Percentiles rank a stretch among this genome's conserved stretches.
Evolutionary conservation across 495 filamentous ascomycete species (phyloP).

Genomic region (Xylaria intraflava): DNA sequence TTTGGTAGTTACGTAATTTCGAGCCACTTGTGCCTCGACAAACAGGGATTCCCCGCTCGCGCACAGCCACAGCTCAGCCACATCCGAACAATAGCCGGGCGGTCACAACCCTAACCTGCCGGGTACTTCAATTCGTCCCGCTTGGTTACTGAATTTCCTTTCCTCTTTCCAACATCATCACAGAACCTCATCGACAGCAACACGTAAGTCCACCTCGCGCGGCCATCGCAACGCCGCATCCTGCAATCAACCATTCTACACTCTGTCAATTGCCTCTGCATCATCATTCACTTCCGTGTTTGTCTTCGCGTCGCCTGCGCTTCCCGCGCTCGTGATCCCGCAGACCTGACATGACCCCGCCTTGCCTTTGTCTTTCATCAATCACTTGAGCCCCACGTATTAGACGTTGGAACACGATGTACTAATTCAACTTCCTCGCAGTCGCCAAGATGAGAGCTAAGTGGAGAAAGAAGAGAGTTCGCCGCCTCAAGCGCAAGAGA

Average conservation of each 20-base stretch:
- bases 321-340: background rate
- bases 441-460: slow-evolving; percentile 89
- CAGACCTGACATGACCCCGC: background rate
- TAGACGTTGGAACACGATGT: background rate
- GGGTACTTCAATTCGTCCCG: slow-evolving; percentile 23
- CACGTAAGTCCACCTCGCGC: slow-evolving; percentile 1
- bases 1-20: background rate
- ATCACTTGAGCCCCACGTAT: background rate
- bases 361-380: background rate
- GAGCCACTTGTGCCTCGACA: slow-evolving; percentile 2
- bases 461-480: slow-evolving; percentile 99
- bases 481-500: slow-evolving; percentile 96
- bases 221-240: background rate
- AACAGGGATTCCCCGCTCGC: background rate
- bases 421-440: slow-evolving; percentile 20
- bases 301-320: background rate
- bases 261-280: background rate
- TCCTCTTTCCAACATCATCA: slow-evolving; percentile 15
- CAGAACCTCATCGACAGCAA: slow-evolving; percentile 14
- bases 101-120: slow-evolving; percentile 27
- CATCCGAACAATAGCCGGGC: slow-evolving; percentile 22
- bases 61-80: slow-evolving; percentile 6
- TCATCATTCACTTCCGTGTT: background rate
- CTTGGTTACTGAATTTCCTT: slow-evolving; percentile 15
- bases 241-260: background rate